A percentile compares a stretch with the other conserved stretches of the same genome.
Evolutionary conservation across 2,329 filamentous ascomycete species (phyloP).

Genomic region (Atkinsonella texensis): DNA sequence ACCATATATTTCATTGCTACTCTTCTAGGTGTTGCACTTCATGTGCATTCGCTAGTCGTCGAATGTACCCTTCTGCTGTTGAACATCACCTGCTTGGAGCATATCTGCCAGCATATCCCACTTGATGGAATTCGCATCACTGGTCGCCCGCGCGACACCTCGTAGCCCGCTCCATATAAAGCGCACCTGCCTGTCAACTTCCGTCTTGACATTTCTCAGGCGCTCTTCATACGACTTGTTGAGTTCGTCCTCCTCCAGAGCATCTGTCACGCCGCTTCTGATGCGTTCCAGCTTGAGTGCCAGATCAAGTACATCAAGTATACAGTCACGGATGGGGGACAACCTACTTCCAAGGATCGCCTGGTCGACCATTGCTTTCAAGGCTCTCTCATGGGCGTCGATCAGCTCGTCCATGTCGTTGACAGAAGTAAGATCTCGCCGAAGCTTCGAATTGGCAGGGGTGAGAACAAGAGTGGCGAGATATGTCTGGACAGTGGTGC

Average conservation of each 20-base stretch:
- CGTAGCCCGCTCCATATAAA: conserved; percentile 65
- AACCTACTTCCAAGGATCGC: conserved; percentile 59
- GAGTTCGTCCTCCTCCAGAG: conserved; percentile 14
- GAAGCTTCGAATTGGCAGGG: conserved; percentile 45
- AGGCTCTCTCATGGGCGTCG: conserved; percentile 50
- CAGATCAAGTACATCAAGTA: conserved; percentile 68
- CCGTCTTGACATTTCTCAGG: conserved; percentile 43
- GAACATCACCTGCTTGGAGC: conserved; percentile 42
- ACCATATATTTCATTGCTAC: background rate
- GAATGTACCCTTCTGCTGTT: background rate
- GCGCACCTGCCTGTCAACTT: conserved; percentile 52
- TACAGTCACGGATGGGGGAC: conserved; percentile 55
- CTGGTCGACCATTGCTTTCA: conserved; percentile 51
- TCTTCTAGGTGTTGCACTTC: too few relatives aligned
- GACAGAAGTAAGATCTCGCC: conserved; percentile 42
- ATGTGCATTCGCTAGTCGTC: too few relatives aligned
- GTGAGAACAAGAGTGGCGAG: conserved; percentile 61
- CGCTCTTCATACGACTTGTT: conserved; percentile 36
- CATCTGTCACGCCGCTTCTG: conserved; percentile 19
- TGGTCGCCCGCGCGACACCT: conserved; percentile 62
- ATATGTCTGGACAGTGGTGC: conserved; percentile 62
- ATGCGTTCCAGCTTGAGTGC: conserved; percentile 56
- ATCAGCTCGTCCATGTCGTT: conserved; percentile 77
- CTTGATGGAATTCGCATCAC: conserved; percentile 43
- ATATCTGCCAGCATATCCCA: conserved; percentile 79